Conservation (phyloP, 768 basidiomycete genomes). For the Hericium coralloides region DNA sequence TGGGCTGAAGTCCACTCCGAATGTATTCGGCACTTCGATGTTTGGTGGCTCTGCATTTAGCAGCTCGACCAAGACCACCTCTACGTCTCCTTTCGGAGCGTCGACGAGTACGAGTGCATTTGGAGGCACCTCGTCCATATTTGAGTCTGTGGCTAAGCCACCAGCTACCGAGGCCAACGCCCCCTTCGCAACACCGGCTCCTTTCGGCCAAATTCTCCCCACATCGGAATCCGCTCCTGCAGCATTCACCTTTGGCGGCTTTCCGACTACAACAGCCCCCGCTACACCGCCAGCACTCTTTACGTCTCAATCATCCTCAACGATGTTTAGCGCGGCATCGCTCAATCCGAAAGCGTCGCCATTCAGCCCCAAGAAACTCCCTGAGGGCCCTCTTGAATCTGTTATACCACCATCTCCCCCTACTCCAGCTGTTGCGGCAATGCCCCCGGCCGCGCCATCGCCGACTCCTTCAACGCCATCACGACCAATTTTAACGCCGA, state of each 20-base stretch:
- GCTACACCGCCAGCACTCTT: too few relatives aligned
- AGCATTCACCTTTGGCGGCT: too few relatives aligned
- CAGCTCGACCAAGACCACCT: conserved; percentile 1
- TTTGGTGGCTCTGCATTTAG: conserved; percentile 14
- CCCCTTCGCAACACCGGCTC: too few relatives aligned
- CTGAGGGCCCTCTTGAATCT: conserved; percentile 11
- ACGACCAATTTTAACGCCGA: background rate
- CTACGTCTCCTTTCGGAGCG: conserved; percentile 3
- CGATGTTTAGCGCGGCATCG: conserved; percentile 6
- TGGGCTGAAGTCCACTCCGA: conserved; percentile 23
- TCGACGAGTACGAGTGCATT: conserved; percentile 3
- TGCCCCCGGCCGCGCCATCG: conserved; percentile 1
- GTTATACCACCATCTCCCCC: conserved; percentile 7
- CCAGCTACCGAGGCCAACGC: too few relatives aligned
- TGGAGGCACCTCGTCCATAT: background rate
- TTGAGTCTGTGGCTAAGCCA: too few relatives aligned
- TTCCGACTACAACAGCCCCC: too few relatives aligned
- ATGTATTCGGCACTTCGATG: conserved; percentile 22
- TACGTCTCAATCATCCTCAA: background rate
- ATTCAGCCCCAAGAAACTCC: conserved; percentile 12
- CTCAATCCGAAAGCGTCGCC: conserved; percentile 12
- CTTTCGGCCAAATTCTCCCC: too few relatives aligned
- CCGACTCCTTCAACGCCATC: background rate
- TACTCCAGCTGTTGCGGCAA: background rate
- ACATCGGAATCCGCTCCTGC: too few relatives aligned